Conservation (phyloP, 2,329 filamentous ascomycete genomes). For the Diplodia seriata region DNA sequence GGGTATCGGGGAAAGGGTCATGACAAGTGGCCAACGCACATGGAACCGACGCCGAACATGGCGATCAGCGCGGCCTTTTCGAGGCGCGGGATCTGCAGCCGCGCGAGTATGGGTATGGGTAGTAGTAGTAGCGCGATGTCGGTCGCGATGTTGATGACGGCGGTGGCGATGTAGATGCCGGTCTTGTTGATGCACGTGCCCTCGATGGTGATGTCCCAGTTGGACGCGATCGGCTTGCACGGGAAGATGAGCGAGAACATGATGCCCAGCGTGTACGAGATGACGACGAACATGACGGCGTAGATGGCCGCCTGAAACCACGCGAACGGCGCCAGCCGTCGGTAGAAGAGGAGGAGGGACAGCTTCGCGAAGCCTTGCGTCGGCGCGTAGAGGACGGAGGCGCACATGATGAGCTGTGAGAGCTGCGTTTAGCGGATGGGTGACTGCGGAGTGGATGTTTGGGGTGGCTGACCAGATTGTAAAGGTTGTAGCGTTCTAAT, state of each 20-base stretch:
- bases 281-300: conserved; percentile 35
- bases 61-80: conserved; percentile 38
- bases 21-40: neutral
- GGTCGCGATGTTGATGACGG: conserved; percentile 40
- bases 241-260: conserved; percentile 40
- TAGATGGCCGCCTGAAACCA: conserved; percentile 34
- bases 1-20: too few species aligned
- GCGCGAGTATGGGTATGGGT: conserved; percentile 39
- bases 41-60: conserved; percentile 38
- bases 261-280: conserved; percentile 37
- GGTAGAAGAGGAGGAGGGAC: conserved; percentile 38
- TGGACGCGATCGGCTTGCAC: conserved; percentile 38
- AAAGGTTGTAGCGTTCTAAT: conserved; percentile 35
- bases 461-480: conserved; percentile 20
- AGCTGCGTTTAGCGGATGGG: neutral
- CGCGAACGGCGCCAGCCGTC: conserved; percentile 33
- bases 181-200: conserved; percentile 37
- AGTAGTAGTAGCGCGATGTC: conserved; percentile 39
- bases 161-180: conserved; percentile 39
- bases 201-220: conserved; percentile 36
- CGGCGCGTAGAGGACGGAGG: conserved; percentile 35
- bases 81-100: conserved; percentile 38
- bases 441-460: neutral
- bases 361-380: conserved; percentile 36
- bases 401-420: conserved; percentile 34